Base-by-base conservation (phyloP, 192 early-diverging fungal species). In the Cetraspora pellucida region DNA sequence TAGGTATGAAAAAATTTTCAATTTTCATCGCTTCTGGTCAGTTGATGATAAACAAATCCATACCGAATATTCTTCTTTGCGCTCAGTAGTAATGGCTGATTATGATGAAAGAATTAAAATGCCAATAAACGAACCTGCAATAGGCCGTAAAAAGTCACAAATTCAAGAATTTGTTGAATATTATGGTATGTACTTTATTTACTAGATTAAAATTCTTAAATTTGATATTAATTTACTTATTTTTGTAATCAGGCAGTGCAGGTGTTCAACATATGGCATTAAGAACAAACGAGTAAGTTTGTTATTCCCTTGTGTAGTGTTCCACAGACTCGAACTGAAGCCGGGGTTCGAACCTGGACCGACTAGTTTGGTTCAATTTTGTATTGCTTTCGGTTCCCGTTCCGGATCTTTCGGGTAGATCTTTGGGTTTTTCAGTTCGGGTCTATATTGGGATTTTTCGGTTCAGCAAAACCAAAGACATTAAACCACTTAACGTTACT, bases 1-100 rank as follows among this genome's bases (percentile, higher is more conserved):
- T 65, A 76, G 74, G 63, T 97, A 99, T 84, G 95, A 97, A 85
- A 85, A 90, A 68, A 85, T 90, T 71, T 89, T 99, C n/a, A 95
- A 93, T 73, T 99, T 97, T 90, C 96, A 96, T 85, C 90, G 96
- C 57, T 99, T 98, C 92, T 97, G 95, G 95, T 95, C 94, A 54
- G 94, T 99, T 55, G 97, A 99, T 83, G 97, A 99, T 86, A 93
- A 87, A 68, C 93, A 96, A 83, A 95, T 99, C 58, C 91, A 94
- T 87, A 95, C 96, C 54, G 93, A 99, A 79, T 98, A 95, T 88
- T 94, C 93, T 80, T 92, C 96, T 54, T 87, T 97, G 70, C 90
- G 95, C 16, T 96, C 95, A 30, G 95, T 97, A 68, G 95, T 97
- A 84, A 96, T 99, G 96, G 91, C 95, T 49, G 94, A 96, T 77